phyloP scores from a whole-genome alignment of 495 filamentous ascomycete genomes.

The Geoglossum glabrum region DNA sequence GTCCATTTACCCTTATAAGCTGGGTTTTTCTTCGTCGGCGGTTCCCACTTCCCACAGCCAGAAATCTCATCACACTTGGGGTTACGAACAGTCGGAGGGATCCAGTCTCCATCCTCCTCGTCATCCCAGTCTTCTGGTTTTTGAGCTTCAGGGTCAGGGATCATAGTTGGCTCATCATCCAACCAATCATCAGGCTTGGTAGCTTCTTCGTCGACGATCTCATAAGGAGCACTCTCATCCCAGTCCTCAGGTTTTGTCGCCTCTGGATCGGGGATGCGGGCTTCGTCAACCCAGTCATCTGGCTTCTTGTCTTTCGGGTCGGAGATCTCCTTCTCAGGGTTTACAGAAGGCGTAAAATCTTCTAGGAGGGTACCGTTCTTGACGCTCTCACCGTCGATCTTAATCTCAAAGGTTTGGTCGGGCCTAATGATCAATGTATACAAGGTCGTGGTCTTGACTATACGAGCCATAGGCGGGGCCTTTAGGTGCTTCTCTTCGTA shows the following conservation, averaged over 20 bases:
- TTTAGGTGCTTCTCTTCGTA: slow-evolving; percentile 99
- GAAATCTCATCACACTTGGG: slow-evolving; percentile 86
- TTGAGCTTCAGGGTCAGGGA: slow-evolving; percentile 89
- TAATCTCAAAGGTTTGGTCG: slow-evolving; percentile 84
- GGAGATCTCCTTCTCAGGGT: slow-evolving; percentile 90
- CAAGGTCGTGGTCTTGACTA: slow-evolving; percentile 74
- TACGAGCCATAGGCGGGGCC: slow-evolving; percentile 62
- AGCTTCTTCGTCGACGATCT: slow-evolving; percentile 86
- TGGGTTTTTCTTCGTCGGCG: slow-evolving; percentile 88
- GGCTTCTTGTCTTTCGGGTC: slow-evolving; percentile 93
- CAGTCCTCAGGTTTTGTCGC: slow-evolving; percentile 95
- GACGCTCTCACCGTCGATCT: slow-evolving; percentile 66
- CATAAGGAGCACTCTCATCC: slow-evolving; percentile 95
- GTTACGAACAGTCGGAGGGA: slow-evolving; percentile 83
- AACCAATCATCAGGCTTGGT: slow-evolving; percentile 91
- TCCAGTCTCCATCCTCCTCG: slow-evolving; percentile 98
- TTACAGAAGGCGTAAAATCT: slow-evolving; percentile 83
- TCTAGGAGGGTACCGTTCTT: slow-evolving; percentile 86
- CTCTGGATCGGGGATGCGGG: slow-evolving; percentile 74
- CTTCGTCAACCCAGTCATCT: slow-evolving; percentile 84
- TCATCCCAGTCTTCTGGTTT: slow-evolving; percentile 99
- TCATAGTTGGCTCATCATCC: slow-evolving; percentile 64
- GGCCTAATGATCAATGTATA: slow-evolving; percentile 93
- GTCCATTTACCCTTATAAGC: slow-evolving; percentile 99
- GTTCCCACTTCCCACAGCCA: slow-evolving; percentile 85